Conservation (phyloP, 2,329 filamentous ascomycete species). For the Calonectria fujianensis region DNA sequence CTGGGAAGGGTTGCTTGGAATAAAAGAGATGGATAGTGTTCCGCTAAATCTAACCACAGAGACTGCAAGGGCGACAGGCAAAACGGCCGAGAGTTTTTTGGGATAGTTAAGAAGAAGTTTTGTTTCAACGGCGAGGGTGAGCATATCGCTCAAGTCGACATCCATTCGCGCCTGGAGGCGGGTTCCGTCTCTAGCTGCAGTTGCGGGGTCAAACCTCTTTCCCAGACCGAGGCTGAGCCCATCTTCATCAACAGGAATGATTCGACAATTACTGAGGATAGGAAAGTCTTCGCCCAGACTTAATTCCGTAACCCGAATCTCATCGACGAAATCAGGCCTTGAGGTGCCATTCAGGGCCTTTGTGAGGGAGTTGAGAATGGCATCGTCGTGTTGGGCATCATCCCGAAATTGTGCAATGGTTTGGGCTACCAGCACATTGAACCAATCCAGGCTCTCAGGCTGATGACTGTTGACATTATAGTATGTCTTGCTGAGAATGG, state of each 20-base stretch:
- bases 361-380: conserved; percentile 89
- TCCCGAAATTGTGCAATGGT: conserved; percentile 96
- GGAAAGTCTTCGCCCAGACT: conserved; percentile 97
- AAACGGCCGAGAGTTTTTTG: conserved; percentile 88
- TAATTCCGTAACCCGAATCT: conserved; percentile 95
- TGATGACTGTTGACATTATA: conserved; percentile 98
- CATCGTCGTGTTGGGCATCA: conserved; percentile 93
- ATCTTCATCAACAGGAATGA: conserved; percentile 92
- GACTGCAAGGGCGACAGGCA: conserved; percentile 93
- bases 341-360: conserved; percentile 90
- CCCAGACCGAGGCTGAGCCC: conserved; percentile 74
- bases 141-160: conserved; percentile 95
- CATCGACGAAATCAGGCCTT: conserved; percentile 93
- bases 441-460: conserved; percentile 98
- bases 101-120: conserved; percentile 96
- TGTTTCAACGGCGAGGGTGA: conserved; percentile 95
- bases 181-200: conserved; percentile 77
- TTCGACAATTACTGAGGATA: conserved; percentile 97
- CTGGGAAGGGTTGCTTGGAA: conserved; percentile 82
- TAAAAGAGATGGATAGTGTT: conserved; percentile 94
- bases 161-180: conserved; percentile 96
- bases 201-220: conserved; percentile 71
- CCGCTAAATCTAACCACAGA: conserved; percentile 96
- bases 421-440: conserved; percentile 97
- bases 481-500: conserved; percentile 96